Percentiles rank a stretch among this genome's conserved stretches.
These are phyloP conservation scores for Wickerhamiella australiensis DNA, from an alignment of 805 yeast genomes.

Conservation along the genomic window DNA sequence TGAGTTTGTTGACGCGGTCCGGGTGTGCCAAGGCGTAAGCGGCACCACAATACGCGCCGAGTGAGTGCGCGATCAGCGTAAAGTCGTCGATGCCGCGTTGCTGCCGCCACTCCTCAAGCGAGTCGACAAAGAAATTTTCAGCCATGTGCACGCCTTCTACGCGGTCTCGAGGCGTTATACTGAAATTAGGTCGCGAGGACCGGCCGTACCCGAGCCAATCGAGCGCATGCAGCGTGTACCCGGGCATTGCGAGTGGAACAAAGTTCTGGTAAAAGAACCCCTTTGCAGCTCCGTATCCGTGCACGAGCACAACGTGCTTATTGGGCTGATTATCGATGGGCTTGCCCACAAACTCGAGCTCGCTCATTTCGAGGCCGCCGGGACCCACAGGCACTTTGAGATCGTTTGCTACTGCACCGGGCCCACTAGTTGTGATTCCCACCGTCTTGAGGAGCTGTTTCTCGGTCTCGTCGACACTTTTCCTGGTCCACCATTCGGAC, in stretches of 20 bases:
- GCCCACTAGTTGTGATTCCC: conserved; percentile 34
- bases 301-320: conserved; percentile 58
- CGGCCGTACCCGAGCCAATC: conserved; percentile 88
- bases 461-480: conserved; percentile 33
- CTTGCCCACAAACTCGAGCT: conserved; percentile 41
- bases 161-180: conserved; percentile 19
- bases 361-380: conserved; percentile 46
- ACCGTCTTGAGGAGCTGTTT: conserved; percentile 41
- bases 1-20: conserved; percentile 46
- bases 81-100: conserved; percentile 40
- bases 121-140: conserved; percentile 52
- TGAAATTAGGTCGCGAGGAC: conserved; percentile 65
- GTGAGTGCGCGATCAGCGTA: conserved; percentile 69
- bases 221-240: conserved; percentile 71
- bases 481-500: conserved; percentile 35
- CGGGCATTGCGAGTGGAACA: conserved; percentile 32
- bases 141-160: conserved; percentile 37
- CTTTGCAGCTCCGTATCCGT: conserved; percentile 89
- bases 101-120: conserved; percentile 52
- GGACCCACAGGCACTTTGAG: conserved; percentile 35
- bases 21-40: conserved; percentile 54
- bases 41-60: conserved; percentile 79
- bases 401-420: conserved; percentile 15
- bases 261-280: conserved; percentile 71
- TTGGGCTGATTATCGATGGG: conserved; percentile 22